Evolutionary conservation across 495 filamentous ascomycete species (phyloP).

Genomic region (Aspergillus coremiiformis): DNA sequence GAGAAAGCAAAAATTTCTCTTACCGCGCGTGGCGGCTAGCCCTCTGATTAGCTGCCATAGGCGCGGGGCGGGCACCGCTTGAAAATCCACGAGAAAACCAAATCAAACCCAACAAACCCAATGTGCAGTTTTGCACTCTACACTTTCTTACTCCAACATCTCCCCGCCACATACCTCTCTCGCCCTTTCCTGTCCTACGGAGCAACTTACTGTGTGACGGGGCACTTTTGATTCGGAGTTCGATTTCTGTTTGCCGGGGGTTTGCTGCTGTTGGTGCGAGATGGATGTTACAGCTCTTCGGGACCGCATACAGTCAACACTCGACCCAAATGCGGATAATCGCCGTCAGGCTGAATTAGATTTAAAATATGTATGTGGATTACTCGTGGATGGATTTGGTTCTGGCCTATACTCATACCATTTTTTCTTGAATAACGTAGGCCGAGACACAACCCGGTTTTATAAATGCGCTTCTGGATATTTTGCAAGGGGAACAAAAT

Average conservation of each 20-base stretch:
- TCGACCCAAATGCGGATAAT: slow-evolving; percentile 76
- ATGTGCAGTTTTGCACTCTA: slow-evolving; percentile 13
- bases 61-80: slow-evolving; percentile 29
- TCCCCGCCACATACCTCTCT: slow-evolving; percentile 10
- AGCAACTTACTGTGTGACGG: slow-evolving; percentile 10
- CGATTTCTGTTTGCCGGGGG: slow-evolving; percentile 31
- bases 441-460: slow-evolving; percentile 89
- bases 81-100: slow-evolving; percentile 36
- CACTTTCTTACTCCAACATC: slow-evolving; percentile 7
- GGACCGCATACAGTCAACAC: slow-evolving; percentile 79
- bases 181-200: slow-evolving; percentile 9
- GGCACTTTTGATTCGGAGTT: slow-evolving; percentile 20
- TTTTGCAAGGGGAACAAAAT: slow-evolving; percentile 81
- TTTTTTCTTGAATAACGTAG: slow-evolving; percentile 37
- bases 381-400: slow-evolving; percentile 9
- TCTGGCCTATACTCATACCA: slow-evolving; percentile 1
- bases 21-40: slow-evolving; percentile 26
- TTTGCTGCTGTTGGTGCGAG: slow-evolving; percentile 27
- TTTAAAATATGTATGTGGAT: slow-evolving; percentile 75
- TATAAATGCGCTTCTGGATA: slow-evolving; percentile 81
- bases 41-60: slow-evolving; percentile 40
- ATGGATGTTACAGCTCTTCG: slow-evolving; percentile 88
- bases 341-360: slow-evolving; percentile 84
- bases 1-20: slow-evolving; percentile 16
- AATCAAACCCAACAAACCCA: slow-evolving; percentile 22